phyloP scores from a whole-genome alignment of 345 rosid genomes.

The Dimocarpus longan region DNA sequence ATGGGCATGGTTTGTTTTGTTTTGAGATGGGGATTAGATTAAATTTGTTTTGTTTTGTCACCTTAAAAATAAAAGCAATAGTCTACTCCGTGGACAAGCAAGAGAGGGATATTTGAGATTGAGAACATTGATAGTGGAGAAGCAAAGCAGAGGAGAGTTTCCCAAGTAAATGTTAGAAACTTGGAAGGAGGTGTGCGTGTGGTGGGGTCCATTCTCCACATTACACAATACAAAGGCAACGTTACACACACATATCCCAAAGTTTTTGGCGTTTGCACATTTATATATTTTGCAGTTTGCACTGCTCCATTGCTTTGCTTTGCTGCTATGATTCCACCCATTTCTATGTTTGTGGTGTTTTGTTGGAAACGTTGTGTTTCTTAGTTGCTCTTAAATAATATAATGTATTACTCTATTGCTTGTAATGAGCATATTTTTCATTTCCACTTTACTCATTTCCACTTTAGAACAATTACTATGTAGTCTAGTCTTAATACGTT shows the following conservation, averaged over 20 bases:
- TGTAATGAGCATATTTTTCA: too few relatives aligned
- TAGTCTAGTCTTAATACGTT: too few relatives aligned
- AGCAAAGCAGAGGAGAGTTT: slow-evolving; percentile 6
- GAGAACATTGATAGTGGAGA: background rate
- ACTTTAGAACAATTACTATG: too few relatives aligned
- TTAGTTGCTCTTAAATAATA: background rate
- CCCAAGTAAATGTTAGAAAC: slow-evolving; percentile 29
- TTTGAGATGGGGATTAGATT: slow-evolving; percentile 33
- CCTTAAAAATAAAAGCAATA: too few relatives aligned
- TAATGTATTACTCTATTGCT: too few relatives aligned
- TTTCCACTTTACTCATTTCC: too few relatives aligned
- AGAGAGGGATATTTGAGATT: slow-evolving; percentile 14
- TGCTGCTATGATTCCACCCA: slow-evolving; percentile 23
- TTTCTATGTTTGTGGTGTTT: slow-evolving; percentile 17
- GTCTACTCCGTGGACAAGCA: slow-evolving; percentile 20
- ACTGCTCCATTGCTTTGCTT: slow-evolving; percentile 27
- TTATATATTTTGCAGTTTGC: background rate
- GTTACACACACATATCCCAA: background rate
- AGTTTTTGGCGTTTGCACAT: background rate
- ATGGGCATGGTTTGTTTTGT: slow-evolving; percentile 40
- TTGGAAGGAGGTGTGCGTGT: slow-evolving; percentile 33
- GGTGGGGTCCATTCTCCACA: slow-evolving; percentile 41
- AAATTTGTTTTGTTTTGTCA: slow-evolving; percentile 18
- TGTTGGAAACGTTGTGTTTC: slow-evolving; percentile 9
- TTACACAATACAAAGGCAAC: background rate